Conservation (phyloP, 2,329 filamentous ascomycete species). For the Colletotrichum liriopes region DNA sequence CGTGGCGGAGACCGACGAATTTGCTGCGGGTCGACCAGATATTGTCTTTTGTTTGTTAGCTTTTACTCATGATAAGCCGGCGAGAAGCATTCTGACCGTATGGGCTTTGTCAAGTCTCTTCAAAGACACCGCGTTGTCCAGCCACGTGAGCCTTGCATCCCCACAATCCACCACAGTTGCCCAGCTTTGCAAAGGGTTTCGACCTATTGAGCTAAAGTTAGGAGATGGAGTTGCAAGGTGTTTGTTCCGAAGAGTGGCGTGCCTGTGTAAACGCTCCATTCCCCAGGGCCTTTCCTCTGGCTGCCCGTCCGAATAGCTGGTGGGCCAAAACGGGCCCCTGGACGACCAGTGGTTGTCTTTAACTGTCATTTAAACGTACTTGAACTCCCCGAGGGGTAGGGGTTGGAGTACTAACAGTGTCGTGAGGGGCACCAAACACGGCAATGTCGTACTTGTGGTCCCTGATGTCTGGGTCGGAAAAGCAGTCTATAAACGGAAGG, state of each 20-base stretch:
- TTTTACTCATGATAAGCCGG: not conserved
- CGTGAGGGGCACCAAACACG: constrained; percentile 50
- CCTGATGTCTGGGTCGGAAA: constrained; percentile 39
- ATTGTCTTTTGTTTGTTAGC: constrained; percentile 47
- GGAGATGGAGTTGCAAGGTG: too few species aligned
- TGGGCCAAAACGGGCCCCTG: constrained; percentile 50
- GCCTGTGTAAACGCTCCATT: constrained; percentile 49
- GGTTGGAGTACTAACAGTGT: constrained; percentile 46
- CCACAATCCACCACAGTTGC: constrained; percentile 79
- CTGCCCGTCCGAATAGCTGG: constrained; percentile 48
- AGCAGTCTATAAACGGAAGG: constrained; percentile 48
- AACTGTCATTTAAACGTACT: not conserved
- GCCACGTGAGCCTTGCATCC: constrained; percentile 82
- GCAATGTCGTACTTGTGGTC: constrained; percentile 48
- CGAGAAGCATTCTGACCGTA: constrained; percentile 53
- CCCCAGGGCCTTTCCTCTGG: constrained; percentile 44
- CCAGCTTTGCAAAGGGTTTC: constrained; percentile 43
- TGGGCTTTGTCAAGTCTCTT: constrained; percentile 82
- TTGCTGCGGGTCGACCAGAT: constrained; percentile 55
- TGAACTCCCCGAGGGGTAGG: not conserved
- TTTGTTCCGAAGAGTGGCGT: not conserved
- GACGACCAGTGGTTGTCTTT: constrained; percentile 47
- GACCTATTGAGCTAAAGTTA: constrained; percentile 38
- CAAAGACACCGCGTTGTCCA: constrained; percentile 83
- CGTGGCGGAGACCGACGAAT: constrained; percentile 58